Percentiles rank a stretch among this genome's conserved stretches.
phyloP scores from a whole-genome alignment of 257 asterid genomes.

The Jasminum sambac region DNA sequence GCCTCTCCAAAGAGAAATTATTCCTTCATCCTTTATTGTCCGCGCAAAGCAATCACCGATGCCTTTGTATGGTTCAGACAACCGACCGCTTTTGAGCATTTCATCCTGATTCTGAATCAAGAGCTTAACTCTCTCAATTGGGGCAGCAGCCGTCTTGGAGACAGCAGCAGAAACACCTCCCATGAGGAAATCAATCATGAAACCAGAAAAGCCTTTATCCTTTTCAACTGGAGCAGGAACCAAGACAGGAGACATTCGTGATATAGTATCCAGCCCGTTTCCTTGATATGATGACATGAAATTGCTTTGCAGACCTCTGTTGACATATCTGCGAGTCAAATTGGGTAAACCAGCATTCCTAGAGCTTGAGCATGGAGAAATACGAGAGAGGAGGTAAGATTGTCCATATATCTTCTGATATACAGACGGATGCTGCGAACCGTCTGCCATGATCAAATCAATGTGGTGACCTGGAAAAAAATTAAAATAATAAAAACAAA shows the following conservation, averaged over 20 bases:
- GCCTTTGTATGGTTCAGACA: conserved; percentile 29
- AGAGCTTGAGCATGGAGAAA: conserved; percentile 12
- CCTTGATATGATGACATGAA: conserved; percentile 7
- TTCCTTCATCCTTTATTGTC: conserved; percentile 32
- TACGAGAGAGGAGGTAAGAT: conserved; percentile 6
- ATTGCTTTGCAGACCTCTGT: conserved; percentile 12
- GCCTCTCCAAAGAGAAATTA: conserved; percentile 34
- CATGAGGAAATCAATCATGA: conserved; percentile 29
- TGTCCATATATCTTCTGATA: conserved; percentile 16
- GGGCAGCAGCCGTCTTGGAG: conserved; percentile 20
- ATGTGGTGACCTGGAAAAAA: conserved; percentile 1
- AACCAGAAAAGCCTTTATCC: conserved; percentile 8
- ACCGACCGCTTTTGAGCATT: conserved; percentile 28
- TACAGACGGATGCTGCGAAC: conserved; percentile 16
- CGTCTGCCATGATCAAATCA: conserved; percentile 7
- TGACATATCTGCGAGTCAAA: conserved; percentile 5
- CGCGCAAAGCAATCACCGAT: conserved; percentile 29
- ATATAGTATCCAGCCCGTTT: neutral
- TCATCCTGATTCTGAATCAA: conserved; percentile 36
- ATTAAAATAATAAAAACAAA: neutral
- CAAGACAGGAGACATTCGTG: conserved; percentile 3
- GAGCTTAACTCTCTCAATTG: conserved; percentile 29
- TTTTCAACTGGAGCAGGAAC: conserved; percentile 25
- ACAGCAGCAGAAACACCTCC: conserved; percentile 38
- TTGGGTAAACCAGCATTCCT: neutral